Evolutionary conservation across 345 rosid genomes (phyloP).

Genomic region (Schrenkiella parvula): DNA sequence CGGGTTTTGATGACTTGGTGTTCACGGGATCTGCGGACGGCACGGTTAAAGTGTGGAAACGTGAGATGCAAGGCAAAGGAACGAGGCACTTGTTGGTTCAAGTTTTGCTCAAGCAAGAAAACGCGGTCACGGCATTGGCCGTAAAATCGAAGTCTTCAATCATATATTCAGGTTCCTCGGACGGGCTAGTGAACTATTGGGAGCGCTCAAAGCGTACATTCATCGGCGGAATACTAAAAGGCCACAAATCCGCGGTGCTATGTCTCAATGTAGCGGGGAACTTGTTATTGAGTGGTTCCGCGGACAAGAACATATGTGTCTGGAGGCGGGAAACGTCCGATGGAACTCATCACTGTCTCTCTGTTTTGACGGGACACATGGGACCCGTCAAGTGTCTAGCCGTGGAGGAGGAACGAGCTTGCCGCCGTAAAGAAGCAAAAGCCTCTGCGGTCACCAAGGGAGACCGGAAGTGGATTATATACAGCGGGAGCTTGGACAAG

Average conservation of each 20-base stretch:
- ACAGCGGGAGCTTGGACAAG: conserved; percentile 82
- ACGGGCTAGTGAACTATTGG: conserved; percentile 68
- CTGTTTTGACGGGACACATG: conserved; percentile 66
- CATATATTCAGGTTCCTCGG: conserved; percentile 71
- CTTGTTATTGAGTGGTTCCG: conserved; percentile 79
- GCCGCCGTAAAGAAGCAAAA: not conserved
- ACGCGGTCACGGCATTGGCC: conserved; percentile 73
- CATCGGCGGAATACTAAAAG: conserved; percentile 53
- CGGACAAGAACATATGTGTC: conserved; percentile 72
- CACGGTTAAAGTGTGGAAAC: conserved; percentile 60
- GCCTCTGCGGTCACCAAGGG: not conserved
- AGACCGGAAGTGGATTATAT: conserved; percentile 47
- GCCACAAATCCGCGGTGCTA: conserved; percentile 63
- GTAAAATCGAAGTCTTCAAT: conserved; percentile 40
- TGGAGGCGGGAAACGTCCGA: conserved; percentile 59
- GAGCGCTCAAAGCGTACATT: conserved; percentile 46
- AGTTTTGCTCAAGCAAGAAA: conserved; percentile 58
- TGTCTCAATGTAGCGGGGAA: conserved; percentile 54
- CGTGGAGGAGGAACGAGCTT: conserved; percentile 41
- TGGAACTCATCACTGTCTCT: conserved; percentile 53
- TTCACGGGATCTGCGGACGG: conserved; percentile 79
- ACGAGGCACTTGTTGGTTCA: conserved; percentile 55
- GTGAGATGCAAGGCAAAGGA: conserved; percentile 54
- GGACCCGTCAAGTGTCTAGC: conserved; percentile 88
- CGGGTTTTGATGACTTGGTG: conserved; percentile 42